phyloP scores from a whole-genome alignment of 345 rosid species.

The Nephelium lappaceum region DNA sequence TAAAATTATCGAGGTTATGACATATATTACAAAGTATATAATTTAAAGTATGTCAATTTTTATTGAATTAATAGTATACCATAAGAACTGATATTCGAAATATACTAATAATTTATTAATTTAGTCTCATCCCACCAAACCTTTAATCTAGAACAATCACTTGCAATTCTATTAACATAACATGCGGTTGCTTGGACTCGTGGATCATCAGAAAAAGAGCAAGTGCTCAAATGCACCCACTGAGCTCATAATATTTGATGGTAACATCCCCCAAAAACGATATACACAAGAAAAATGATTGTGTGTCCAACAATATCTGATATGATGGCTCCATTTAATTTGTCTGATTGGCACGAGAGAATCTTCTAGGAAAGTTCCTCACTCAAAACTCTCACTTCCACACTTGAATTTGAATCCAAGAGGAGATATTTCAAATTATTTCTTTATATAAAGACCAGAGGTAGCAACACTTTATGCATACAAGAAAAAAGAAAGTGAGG shows the following conservation, averaged over 20 bases:
- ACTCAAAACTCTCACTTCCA: not conserved
- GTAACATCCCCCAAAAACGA: not conserved
- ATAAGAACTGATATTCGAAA: too few species aligned
- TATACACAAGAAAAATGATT: not conserved
- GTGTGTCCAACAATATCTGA: not conserved
- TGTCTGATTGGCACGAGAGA: constrained; percentile 22
- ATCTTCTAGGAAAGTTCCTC: constrained; percentile 49
- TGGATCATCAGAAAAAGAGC: too few species aligned
- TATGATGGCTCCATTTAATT: constrained; percentile 4
- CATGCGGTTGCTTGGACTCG: not conserved
- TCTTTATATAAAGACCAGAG: constrained; percentile 29
- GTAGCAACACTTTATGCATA: not conserved
- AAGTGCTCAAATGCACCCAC: too few species aligned
- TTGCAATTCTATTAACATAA: not conserved
- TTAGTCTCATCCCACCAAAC: too few species aligned
- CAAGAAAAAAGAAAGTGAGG: not conserved
- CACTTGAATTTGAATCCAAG: constrained; percentile 17
- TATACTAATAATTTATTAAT: too few species aligned
- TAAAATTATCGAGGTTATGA: too few species aligned
- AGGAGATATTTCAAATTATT: not conserved
- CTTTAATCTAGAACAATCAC: not conserved
- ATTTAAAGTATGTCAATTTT: too few species aligned
- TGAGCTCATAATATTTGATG: not conserved
- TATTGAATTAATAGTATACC: too few species aligned
- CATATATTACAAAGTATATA: too few species aligned